phyloP scores from a whole-genome alignment of 208 protist species.

The Angomonas ambiguus region DNA sequence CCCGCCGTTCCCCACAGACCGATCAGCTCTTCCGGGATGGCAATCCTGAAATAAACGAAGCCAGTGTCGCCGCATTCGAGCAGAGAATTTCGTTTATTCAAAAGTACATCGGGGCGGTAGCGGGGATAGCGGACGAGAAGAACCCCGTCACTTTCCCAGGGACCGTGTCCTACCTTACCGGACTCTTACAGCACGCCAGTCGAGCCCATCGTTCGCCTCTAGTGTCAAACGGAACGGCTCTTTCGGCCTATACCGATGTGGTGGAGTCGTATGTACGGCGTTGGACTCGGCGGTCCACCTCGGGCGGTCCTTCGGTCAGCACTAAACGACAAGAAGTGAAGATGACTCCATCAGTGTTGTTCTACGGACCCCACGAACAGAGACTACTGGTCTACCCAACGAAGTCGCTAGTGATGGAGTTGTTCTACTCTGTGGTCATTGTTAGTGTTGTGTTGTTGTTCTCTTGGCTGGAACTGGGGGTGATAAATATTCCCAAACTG shows the following conservation, averaged over 20 bases:
- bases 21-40: slow-evolving; percentile 69
- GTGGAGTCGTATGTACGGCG: slow-evolving; percentile 51
- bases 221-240: slow-evolving; percentile 21
- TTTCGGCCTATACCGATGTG: slow-evolving; percentile 32
- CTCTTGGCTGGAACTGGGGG: slow-evolving; percentile 42
- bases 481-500: slow-evolving; percentile 21
- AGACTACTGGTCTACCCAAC: slow-evolving; percentile 43
- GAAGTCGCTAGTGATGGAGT: slow-evolving; percentile 35
- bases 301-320: slow-evolving; percentile 1
- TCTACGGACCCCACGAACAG: slow-evolving; percentile 65
- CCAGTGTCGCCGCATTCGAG: slow-evolving; percentile 20
- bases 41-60: slow-evolving; percentile 19
- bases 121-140: slow-evolving; percentile 13
- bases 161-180: slow-evolving; percentile 45
- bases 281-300: slow-evolving; percentile 18
- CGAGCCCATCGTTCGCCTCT: slow-evolving; percentile 44
- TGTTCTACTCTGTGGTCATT: slow-evolving; percentile 17
- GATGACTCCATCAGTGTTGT: slow-evolving; percentile 27
- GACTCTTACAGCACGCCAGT: slow-evolving; percentile 41
- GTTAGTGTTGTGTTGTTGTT: slow-evolving; percentile 35
- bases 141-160: slow-evolving; percentile 30
- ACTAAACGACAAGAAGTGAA: slow-evolving; percentile 22
- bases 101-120: slow-evolving; percentile 37
- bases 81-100: slow-evolving; percentile 61
- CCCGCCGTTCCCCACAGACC: slow-evolving; percentile 33